Evolutionary conservation across 1,139 yeast species (phyloP).

Genomic region (Taphrina wiesneri): DNA sequence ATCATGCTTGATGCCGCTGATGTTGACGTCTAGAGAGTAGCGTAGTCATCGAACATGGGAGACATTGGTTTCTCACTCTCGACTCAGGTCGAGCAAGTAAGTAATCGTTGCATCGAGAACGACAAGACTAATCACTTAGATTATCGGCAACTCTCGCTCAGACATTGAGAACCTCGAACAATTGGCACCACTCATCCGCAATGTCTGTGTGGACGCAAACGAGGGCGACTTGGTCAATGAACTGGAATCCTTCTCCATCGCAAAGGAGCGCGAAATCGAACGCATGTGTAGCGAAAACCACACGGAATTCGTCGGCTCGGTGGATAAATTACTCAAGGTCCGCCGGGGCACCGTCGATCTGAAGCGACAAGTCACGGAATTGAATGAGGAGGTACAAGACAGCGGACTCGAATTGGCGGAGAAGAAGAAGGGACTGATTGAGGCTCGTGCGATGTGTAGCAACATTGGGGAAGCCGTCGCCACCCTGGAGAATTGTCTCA

Average conservation of each 20-base stretch:
- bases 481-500: slow-evolving; percentile 60
- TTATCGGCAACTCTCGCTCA: slow-evolving; percentile 24
- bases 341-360: slow-evolving; percentile 58
- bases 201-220: slow-evolving; percentile 15
- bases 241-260: slow-evolving; percentile 15
- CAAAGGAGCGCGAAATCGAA: slow-evolving; percentile 28
- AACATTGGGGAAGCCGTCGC: slow-evolving; percentile 47
- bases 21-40: too few species aligned
- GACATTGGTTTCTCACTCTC: slow-evolving; percentile 2
- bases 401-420: slow-evolving; percentile 60
- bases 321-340: slow-evolving; percentile 60
- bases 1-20: too few species aligned
- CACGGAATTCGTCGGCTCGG: slow-evolving; percentile 51
- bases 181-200: slow-evolving; percentile 28
- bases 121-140: too few species aligned
- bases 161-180: slow-evolving; percentile 29
- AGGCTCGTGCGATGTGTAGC: slow-evolving; percentile 42
- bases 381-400: slow-evolving; percentile 57
- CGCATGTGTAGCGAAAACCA: slow-evolving; percentile 27
- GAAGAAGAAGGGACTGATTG: slow-evolving; percentile 43
- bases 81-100: slow-evolving; percentile 18
- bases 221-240: slow-evolving; percentile 20
- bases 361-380: slow-evolving; percentile 55
- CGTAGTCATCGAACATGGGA: too few species aligned
- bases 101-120: background rate